These are phyloP conservation scores for Oleoguttula mirabilis DNA, from an alignment of 495 filamentous ascomycete genomes.

Conservation along the genomic window DNA sequence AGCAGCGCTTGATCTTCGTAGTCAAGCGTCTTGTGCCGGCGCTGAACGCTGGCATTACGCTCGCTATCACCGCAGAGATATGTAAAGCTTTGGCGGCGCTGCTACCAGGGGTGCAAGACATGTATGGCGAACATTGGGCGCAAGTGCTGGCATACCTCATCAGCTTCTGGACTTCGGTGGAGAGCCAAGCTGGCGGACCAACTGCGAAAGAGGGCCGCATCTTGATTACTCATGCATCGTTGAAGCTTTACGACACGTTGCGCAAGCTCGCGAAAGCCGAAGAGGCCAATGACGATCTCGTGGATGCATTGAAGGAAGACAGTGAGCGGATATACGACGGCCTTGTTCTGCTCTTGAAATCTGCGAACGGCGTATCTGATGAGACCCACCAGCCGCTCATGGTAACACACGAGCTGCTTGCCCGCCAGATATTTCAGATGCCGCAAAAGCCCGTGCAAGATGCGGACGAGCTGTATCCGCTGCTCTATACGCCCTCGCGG, in stretches of 20 bases:
- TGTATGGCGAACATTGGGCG: conserved; percentile 82
- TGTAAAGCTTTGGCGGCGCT: conserved; percentile 52
- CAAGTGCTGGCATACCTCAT: conserved; percentile 46
- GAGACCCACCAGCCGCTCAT: conserved; percentile 42
- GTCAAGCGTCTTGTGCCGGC: conserved; percentile 65
- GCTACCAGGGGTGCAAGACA: conserved; percentile 56
- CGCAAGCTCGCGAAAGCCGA: conserved; percentile 35
- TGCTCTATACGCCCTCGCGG: conserved; percentile 63
- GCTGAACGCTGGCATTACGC: conserved; percentile 39
- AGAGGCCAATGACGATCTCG: conserved; percentile 74
- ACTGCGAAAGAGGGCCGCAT: conserved; percentile 26
- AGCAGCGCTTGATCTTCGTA: conserved; percentile 70
- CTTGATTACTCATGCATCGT: conserved; percentile 52
- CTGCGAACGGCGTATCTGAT: conserved; percentile 4
- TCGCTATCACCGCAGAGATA: conserved; percentile 43
- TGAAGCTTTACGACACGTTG: conserved; percentile 57
- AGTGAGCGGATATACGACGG: conserved; percentile 38
- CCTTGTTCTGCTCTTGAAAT: conserved; percentile 48
- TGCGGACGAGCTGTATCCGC: conserved; percentile 47
- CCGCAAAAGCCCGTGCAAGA: conserved; percentile 43
- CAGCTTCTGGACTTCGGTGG: conserved; percentile 18
- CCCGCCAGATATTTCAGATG: conserved; percentile 48
- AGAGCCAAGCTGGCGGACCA: neutral
- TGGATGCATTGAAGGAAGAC: conserved; percentile 54
- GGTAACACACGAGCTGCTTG: conserved; percentile 57